A percentile compares a stretch with the other conserved stretches of the same genome.
Evolutionary conservation across 441 rosid species (phyloP).

Genomic region (Hura crepitans): DNA sequence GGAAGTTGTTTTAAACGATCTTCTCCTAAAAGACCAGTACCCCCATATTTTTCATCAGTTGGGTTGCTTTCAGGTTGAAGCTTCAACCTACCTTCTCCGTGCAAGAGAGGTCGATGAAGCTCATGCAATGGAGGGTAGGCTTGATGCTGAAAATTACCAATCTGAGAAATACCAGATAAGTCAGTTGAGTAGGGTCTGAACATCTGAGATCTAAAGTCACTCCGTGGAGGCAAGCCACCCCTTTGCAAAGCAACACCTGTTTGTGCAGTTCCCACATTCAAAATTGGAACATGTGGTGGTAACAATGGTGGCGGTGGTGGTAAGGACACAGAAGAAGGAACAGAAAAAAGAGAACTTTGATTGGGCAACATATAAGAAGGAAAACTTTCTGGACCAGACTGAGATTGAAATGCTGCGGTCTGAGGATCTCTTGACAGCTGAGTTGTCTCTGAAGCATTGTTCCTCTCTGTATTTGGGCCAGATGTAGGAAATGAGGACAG

Average conservation of each 20-base stretch:
- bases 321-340: constrained; percentile 31
- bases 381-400: constrained; percentile 31
- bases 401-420: constrained; percentile 27
- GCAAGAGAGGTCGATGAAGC: constrained; percentile 24
- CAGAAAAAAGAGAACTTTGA: constrained; percentile 31
- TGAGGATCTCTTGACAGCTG: constrained; percentile 26
- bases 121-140: constrained; percentile 29
- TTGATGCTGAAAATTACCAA: constrained; percentile 33
- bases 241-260: constrained; percentile 31
- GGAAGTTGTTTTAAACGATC: constrained; percentile 23
- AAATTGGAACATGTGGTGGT: constrained; percentile 21
- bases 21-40: constrained; percentile 21
- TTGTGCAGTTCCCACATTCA: constrained; percentile 20
- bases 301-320: constrained; percentile 24
- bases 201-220: constrained; percentile 31
- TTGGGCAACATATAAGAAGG: constrained; percentile 37
- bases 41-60: constrained; percentile 28
- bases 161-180: constrained; percentile 29
- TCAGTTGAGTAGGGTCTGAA: constrained; percentile 32
- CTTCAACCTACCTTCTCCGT: constrained; percentile 23
- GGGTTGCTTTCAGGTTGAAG: constrained; percentile 24
- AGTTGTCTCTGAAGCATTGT: constrained; percentile 17
- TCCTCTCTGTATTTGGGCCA: constrained; percentile 19
- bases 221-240: constrained; percentile 32
- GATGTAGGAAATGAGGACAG: constrained; percentile 17